Evolutionary conservation across 441 rosid species (phyloP), one percentile per base, ranked within the genome.

Genomic region (Codiaeum variegatum): DNA sequence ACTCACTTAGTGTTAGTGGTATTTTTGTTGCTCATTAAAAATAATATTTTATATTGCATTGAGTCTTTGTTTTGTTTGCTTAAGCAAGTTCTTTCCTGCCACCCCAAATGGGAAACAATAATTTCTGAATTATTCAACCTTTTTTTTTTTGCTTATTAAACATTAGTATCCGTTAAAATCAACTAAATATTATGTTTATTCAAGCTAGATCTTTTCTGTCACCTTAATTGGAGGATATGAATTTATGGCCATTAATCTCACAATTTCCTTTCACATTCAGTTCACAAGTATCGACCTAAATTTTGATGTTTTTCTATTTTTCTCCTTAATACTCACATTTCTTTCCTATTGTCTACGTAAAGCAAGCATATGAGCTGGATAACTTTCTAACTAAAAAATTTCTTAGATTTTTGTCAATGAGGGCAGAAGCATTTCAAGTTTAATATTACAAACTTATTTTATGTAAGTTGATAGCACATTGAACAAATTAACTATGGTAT

Each of bases 391-490:
- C 94, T 56, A 94, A 91, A 76, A 94, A 91, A 77, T 92, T 94
- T 70, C 93, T 94, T 60, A 86, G 95, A 81, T 95, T 95, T 85
- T 83, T 95, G 85, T 95, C 99, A 24, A 95, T 93, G 93, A 91
- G 98, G 73, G 96, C 99, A 76, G 98, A 95, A 83, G 99, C 98
- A 75, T 92, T 95, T 85, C 98, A 90, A 78, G 98, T 95, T 60
- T 83, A n/a, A n/a, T 76, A 74, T 76, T 85, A 67, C 92, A 94
- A 96, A 95, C 98, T 26, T 95, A 95, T 79, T 95, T 93, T 74
- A 90, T 93, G 95, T 96, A 91, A 82, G 90, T 93, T 78, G 99
- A 95, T 74, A 85, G 92, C 80, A 91, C 96, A 42, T 82, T 91
- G 80, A 95, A 93, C 90, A 95, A 88, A 80, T 83, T 93, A 70